Percentiles rank a stretch among this genome's conserved stretches.
phyloP scores from a whole-genome alignment of 73 alveolate genomes.

The Paramecium tetraurelia region DNA sequence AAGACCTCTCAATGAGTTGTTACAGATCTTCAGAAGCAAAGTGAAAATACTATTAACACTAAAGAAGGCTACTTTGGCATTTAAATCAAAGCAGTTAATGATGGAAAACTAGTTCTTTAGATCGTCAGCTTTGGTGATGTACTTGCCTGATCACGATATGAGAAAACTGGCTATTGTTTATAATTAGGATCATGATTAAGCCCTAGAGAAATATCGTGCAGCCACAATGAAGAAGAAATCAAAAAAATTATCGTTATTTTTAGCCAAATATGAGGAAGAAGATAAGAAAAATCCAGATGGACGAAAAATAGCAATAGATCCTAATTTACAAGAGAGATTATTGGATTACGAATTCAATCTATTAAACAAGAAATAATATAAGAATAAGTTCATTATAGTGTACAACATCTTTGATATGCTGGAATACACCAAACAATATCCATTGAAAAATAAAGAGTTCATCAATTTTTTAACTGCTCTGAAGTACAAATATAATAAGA shows the following conservation, averaged over 20 bases:
- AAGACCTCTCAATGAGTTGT: not conserved
- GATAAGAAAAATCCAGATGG: not conserved
- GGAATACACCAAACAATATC: not conserved
- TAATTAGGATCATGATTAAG: not conserved
- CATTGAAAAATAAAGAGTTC: constrained; percentile 24
- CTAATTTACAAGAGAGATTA: not conserved
- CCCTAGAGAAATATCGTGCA: not conserved
- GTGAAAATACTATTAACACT: not conserved
- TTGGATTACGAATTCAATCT: not conserved
- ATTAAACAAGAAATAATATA: not conserved
- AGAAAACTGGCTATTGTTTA: not conserved
- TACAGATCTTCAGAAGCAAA: not conserved
- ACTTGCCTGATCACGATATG: not conserved
- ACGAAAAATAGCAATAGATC: not conserved
- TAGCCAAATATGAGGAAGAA: not conserved
- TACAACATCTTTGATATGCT: constrained; percentile 22
- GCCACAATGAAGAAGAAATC: not conserved
- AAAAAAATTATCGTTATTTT: not conserved
- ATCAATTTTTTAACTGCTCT: not conserved
- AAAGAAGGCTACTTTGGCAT: not conserved
- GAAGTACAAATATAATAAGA: constrained; percentile 45
- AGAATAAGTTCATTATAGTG: not conserved
- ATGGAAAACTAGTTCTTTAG: not conserved
- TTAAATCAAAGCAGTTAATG: not conserved
- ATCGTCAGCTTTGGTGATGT: constrained; percentile 3